A percentile compares a stretch with the other conserved stretches of the same genome.
phyloP scores from a whole-genome alignment of 768 basidiomycete species.

The Lyophyllum atratum region DNA sequence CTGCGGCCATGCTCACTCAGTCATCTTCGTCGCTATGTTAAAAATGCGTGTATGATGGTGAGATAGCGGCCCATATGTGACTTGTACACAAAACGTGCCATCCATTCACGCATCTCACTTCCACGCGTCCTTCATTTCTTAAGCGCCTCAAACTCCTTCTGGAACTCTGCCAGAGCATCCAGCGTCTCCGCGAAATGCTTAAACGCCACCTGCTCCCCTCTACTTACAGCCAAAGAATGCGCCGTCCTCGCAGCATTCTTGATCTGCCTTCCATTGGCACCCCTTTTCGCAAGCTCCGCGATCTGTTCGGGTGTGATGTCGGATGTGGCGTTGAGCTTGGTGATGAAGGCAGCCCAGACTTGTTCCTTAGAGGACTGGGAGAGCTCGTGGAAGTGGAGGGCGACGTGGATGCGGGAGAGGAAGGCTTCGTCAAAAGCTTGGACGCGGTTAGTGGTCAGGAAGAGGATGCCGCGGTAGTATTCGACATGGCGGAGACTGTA shows the following conservation, averaged over 20 bases:
- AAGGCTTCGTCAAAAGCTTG: conserved; percentile 69
- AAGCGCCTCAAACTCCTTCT: conserved; percentile 2
- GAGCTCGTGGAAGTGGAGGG: conserved; percentile 65
- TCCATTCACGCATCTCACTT: too few species aligned
- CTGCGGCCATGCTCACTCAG: too few species aligned
- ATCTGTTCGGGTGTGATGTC: conserved; percentile 44
- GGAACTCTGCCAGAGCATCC: conserved; percentile 4
- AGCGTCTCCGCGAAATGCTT: conserved; percentile 1
- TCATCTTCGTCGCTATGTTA: too few species aligned
- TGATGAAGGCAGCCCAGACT: conserved; percentile 66
- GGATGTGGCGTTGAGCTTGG: conserved; percentile 40
- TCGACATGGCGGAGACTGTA: conserved; percentile 55
- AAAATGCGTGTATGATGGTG: too few species aligned
- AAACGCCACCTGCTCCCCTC: conserved; percentile 23
- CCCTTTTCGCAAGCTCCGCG: conserved; percentile 44
- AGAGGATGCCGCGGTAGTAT: conserved; percentile 58
- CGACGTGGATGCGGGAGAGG: conserved; percentile 67
- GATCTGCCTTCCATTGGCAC: conserved; percentile 66
- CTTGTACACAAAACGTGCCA: too few species aligned
- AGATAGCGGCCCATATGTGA: too few species aligned
- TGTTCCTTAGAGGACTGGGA: conserved; percentile 49
- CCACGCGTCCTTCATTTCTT: not conserved
- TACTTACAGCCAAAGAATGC: conserved; percentile 53
- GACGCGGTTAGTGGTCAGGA: conserved; percentile 60
- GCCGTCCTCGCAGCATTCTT: conserved; percentile 72